A percentile compares a stretch with the other conserved stretches of the same genome.
These are phyloP conservation scores for Westerdykella aurantiaca DNA, from an alignment of 2,329 filamentous ascomycete genomes.

Conservation along the genomic window DNA sequence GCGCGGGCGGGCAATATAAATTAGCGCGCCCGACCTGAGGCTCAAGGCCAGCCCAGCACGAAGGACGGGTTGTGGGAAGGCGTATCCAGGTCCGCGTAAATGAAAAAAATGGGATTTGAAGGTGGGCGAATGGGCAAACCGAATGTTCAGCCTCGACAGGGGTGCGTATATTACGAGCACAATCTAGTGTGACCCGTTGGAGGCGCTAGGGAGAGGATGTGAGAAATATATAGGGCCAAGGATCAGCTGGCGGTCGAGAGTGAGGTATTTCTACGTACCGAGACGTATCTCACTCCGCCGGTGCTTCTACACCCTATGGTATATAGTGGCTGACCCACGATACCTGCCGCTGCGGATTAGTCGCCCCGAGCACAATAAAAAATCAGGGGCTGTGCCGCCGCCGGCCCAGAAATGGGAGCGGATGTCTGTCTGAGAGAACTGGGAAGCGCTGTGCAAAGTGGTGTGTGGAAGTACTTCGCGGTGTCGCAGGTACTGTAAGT, in stretches of 20 bases:
- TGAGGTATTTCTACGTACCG: background rate
- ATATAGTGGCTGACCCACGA: too few relatives aligned
- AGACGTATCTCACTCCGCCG: too few relatives aligned
- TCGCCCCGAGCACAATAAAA: too few relatives aligned
- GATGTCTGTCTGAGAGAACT: too few relatives aligned
- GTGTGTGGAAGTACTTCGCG: too few relatives aligned
- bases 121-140: constrained; percentile 1
- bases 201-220: background rate
- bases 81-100: constrained; percentile 15
- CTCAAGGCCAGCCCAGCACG: background rate
- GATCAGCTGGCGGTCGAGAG: background rate
- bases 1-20: constrained; percentile 7
- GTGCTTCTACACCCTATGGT: too few relatives aligned
- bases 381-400: too few relatives aligned
- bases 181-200: background rate
- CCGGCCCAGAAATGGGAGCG: too few relatives aligned
- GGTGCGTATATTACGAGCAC: background rate
- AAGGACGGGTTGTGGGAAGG: background rate
- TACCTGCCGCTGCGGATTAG: too few relatives aligned
- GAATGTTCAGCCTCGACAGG: background rate
- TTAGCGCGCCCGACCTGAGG: constrained; percentile 2
- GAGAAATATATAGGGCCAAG: background rate
- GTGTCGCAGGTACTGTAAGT: too few relatives aligned
- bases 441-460: too few relatives aligned
- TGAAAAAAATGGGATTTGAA: constrained; percentile 6